Evolutionary conservation across 2,329 filamentous ascomycete species (phyloP), one percentile per base, ranked within the genome.

Genomic region (Colletotrichum gigasporum): DNA sequence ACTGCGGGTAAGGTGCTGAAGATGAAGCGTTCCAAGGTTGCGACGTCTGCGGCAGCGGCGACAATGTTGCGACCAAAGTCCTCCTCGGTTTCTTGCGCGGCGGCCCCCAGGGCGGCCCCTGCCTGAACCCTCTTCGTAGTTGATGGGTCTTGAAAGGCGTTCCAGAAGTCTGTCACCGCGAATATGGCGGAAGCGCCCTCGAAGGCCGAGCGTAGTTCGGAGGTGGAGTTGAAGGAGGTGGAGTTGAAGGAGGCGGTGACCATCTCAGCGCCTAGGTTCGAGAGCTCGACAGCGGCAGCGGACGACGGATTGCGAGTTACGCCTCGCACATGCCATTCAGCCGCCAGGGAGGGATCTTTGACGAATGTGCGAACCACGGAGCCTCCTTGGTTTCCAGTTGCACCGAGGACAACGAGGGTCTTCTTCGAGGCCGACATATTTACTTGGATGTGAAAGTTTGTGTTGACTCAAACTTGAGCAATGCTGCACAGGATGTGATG

Each of bases 141-240:
- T 72, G 77, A 62, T 0, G 79, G 75, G 3, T 78, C 74, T 69
- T 79, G 78, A 69, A 85, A 85, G 3, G 79, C 76, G 57, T 82
- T 79, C 80, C 82, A 87, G 72, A 83, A 87, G 67, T 87, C 80
- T 0, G 85, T 88, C 54, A 85, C 81, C 60, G 78, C 77, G 72
- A 87, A 88, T 57, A 88, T 84, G 60, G 80, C 70, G 58, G 80
- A 79, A 10, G 83, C 83, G 9, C 79, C 80, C 2, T 67, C 26
- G 59, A 85, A 83, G 0, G 79, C 81, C 0, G 68, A 35, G 44
- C 74, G 70, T 32, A 86, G 75, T 11, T 75, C 75, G 2, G 68
- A 65, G 2, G 74, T 69, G 52, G 83, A 78, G 63, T 80, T 76
- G 24, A 84, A 70, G 26, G 85, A 77, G 5, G 78, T 82, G 41